Base-by-base conservation (phyloP, 2,329 filamentous ascomycete genomes). In the Epichloe scottii region DNA sequence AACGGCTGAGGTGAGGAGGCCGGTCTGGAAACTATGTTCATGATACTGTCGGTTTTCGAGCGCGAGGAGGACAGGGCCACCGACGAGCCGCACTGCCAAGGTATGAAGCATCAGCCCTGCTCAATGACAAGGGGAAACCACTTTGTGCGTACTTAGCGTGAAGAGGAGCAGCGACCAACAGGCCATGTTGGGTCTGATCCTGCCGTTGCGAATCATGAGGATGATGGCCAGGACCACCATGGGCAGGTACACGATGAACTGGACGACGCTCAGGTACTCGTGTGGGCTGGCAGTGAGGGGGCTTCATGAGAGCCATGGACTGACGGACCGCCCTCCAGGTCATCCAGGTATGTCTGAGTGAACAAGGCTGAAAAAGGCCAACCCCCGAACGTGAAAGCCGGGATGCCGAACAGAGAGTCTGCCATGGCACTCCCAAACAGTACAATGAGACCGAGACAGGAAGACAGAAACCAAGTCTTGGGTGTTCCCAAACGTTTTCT, bases 121-220 rank as follows among this genome's bases (percentile, higher is more conserved):
- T 30, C 30, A 30, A 30, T 1, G 30, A 30, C 30, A 6, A 4
- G 30, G 30, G 1, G 3, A 30, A 30, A 0, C 8, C 26, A 30
- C 26, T 30, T 30, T 30, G 26, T 3, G 26, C 26, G 30, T 30
- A 61, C 59, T 57, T 6, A 60, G 40, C 26, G 53, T 58, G 23
- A 62, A 62, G 2, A 56, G 52, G 14, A 62, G 57, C 14, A 60
- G 41, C 6, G 58, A 58, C 54, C 57, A 62, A 60, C 60, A 63
- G 2, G 61, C 59, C 55, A 60, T 54, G 5, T 57, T 57, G 7
- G 60, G 61, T 5, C 58, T 59, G 26, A 58, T 56, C n/a, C 48
- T 56, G 53, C 58, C 60, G 43, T 62, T 62, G 47, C 60, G 58
- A n/a, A 46, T 19, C 34, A 61, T 53, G 30, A 63, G 53, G 10